Base-by-base conservation (phyloP, 805 yeast genomes). In the Kodamaea kaohsiungensis region DNA sequence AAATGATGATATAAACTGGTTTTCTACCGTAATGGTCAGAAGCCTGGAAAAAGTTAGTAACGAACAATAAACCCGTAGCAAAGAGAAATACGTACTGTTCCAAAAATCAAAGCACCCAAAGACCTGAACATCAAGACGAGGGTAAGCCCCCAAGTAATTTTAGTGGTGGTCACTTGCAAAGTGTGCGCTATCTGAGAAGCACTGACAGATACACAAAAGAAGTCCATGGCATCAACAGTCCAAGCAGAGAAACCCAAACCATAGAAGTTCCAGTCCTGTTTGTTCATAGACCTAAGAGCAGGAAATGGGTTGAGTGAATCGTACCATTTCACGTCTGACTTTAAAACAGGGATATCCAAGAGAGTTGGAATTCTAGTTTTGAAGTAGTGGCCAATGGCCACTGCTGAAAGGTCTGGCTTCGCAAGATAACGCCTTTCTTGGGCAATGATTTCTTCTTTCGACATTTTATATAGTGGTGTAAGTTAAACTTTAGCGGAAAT, bases 71-170 rank as follows among this genome's bases (percentile, higher is more conserved):
- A 30, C 8, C 13, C 3, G 35, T 9, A 30, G 10, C 35, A 30
- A 30, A 5, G 13, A 12, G 13, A 30, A 9, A 9, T 5, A 30
- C 35, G 10, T 30, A 30, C 35, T 10, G 53, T 57, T 15, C 68
- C 69, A 48, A 65, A 65, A 42, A 63, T 55, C 13, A 62, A 35
- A 0, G 69, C 68, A 3, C 69, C 69, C 7, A 65, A 65, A 3
- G 66, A 61, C 18, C 69, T 58, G 35, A 65, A 61, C 69, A 65
- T 65, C 27, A 65, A 58, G 47, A 65, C 68, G 53, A 65, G 57
- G 1, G 69, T 64, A 38, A 65, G 61, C 10, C 67, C 66, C 69
- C 69, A 65, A 2, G 67, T 57, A 22, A 65, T 58, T 38, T 64
- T 58, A 22, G 59, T 58, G 33, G 60, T 61, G 30, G 56, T 51